These are phyloP conservation scores for Leccinum subatratum DNA, from an alignment of 1,284 basidiomycete species.

Conservation along the genomic window DNA sequence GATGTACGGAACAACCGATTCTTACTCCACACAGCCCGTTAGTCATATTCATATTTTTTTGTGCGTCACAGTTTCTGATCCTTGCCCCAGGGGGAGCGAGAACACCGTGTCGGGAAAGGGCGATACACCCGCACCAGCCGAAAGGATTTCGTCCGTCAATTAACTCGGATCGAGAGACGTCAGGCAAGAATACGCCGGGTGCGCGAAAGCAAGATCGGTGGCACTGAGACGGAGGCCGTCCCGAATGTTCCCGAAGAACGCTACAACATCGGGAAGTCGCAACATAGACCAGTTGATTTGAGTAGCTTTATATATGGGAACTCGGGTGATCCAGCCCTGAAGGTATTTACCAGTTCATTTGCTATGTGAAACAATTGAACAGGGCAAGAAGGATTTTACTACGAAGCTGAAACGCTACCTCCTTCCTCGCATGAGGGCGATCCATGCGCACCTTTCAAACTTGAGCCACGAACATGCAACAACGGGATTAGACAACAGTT, in stretches of 20 bases:
- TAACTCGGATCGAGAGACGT: too few species aligned
- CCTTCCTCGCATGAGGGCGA: neutral
- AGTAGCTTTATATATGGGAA: neutral
- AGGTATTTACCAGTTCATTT: neutral
- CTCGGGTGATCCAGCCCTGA: neutral
- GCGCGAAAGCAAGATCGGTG: too few species aligned
- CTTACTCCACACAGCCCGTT: neutral
- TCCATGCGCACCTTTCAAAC: neutral
- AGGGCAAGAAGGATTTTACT: neutral
- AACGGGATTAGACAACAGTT: neutral
- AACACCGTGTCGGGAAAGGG: neutral
- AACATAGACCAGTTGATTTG: neutral
- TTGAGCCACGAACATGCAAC: neutral
- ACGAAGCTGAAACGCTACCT: neutral
- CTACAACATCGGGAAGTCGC: neutral
- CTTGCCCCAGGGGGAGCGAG: neutral
- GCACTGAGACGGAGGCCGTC: neutral
- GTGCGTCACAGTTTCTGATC: too few species aligned
- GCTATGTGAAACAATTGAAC: neutral
- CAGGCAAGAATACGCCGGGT: too few species aligned
- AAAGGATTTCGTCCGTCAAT: too few species aligned
- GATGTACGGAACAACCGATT: neutral
- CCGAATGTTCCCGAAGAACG: too few species aligned
- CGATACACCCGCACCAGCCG: too few species aligned
- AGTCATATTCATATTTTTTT: neutral